Evolutionary conservation across 306 rosid genomes (phyloP), one percentile per base, ranked within the genome.

Genomic region (Vicia villosa): DNA sequence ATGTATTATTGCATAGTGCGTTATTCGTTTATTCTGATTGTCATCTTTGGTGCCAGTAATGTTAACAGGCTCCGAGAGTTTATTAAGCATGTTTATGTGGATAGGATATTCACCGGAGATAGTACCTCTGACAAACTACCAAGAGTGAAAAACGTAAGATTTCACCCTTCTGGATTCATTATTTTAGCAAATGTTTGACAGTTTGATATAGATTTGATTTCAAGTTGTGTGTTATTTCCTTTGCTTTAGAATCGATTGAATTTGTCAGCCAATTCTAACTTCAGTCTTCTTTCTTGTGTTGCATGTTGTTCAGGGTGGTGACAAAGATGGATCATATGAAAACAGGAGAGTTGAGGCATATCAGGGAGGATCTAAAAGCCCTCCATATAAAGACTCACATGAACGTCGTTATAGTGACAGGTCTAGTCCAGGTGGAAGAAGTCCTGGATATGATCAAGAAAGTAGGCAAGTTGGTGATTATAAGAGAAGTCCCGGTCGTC

Each of bases 51-150:
- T 83, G 46, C 75, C 92, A 94, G 98, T 83, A 90, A 94, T 74
- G 92, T 88, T 42, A 83, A 87, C 80, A 86, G 89, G 79, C 98
- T 94, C 60, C 84, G 98, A 36, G 97, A 87, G 77, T 94, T 94
- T 73, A 88, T 94, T 70, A 94, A 88, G 86, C 98, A 94, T 77
- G 92, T 88, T 74, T 94, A 88, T n/a, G 95, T 81, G 78, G 98
- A 94, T 75, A 85, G 89, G 81, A 84, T 95, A 84, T 94, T 82
- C 70, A 84, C 83, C 2, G 92, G 95, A 37, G 97, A 88, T 67
- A 86, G 76, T 83, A 66, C 74, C 34, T 24, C 13, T 65, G 98
- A 90, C 82, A 90, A 81, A 81, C 90, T 94, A 28, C 97, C 91
- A 2, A 86, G 86, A 84, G 82, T 0, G 41, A 90, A 83, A 76